Conservation (phyloP, 208 protist genomes). For the Crithidia mellificae region DNA sequence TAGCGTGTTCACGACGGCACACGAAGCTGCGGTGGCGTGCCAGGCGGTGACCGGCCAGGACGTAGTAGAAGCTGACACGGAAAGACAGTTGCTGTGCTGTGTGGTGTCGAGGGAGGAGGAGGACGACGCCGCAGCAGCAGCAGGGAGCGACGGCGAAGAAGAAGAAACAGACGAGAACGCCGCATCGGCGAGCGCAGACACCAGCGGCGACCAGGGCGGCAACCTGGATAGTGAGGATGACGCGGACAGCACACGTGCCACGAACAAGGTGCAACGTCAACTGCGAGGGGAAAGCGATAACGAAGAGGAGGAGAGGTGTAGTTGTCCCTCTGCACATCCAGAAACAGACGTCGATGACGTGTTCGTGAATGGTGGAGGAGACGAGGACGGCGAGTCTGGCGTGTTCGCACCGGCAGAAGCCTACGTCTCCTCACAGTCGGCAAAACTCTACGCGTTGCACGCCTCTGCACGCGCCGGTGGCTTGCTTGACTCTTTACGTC, state of each 20-base stretch:
- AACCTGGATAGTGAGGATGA: neutral
- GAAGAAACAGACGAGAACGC: neutral
- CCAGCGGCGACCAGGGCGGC: too few species aligned
- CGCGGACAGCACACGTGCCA: too few species aligned
- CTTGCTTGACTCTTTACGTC: neutral
- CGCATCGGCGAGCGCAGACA: neutral
- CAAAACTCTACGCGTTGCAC: conserved; percentile 1
- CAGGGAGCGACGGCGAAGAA: neutral
- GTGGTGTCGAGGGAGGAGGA: conserved; percentile 8
- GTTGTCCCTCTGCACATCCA: neutral
- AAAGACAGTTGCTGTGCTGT: conserved; percentile 23
- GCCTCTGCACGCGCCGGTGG: neutral
- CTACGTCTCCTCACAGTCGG: neutral
- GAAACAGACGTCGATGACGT: neutral
- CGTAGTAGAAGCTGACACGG: neutral
- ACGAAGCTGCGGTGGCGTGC: neutral
- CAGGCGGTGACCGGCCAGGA: neutral
- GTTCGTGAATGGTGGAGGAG: neutral
- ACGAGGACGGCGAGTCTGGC: neutral
- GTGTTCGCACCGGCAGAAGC: neutral
- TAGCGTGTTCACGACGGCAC: neutral
- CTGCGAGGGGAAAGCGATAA: too few species aligned
- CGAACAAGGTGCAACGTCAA: too few species aligned
- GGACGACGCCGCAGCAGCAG: neutral
- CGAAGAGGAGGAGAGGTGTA: too few species aligned